These are phyloP conservation scores for Capsicum rhomboideum DNA, from an alignment of 257 asterid species.

Conservation along the genomic window DNA sequence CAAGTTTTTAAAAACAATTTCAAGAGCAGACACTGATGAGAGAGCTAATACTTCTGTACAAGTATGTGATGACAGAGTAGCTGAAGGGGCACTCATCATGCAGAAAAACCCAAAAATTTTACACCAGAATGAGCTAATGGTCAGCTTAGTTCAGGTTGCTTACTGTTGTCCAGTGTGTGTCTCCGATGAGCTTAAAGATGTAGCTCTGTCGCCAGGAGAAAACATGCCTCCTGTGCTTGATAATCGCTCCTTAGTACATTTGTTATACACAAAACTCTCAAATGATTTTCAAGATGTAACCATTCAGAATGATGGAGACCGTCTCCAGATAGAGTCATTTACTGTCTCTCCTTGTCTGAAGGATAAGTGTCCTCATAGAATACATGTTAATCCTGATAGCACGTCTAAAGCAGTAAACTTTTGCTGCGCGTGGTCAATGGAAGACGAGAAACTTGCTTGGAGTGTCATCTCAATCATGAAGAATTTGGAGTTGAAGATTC, in stretches of 20 bases:
- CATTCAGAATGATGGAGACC: conserved; percentile 21
- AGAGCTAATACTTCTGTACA: conserved; percentile 23
- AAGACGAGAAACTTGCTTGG: conserved; percentile 59
- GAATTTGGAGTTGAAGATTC: conserved; percentile 9
- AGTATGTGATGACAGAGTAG: conserved; percentile 54
- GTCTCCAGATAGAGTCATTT: conserved; percentile 43
- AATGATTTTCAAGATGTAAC: conserved; percentile 22
- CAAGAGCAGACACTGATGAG: conserved; percentile 11
- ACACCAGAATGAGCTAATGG: conserved; percentile 36
- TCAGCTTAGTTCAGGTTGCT: conserved; percentile 28
- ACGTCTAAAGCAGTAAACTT: conserved; percentile 13
- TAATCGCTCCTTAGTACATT: conserved; percentile 18
- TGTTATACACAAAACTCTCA: conserved; percentile 21
- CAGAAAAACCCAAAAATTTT: conserved; percentile 29
- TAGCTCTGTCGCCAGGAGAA: neutral
- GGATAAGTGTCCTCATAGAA: conserved; percentile 42
- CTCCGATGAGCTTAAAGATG: conserved; percentile 3
- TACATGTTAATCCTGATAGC: conserved; percentile 1
- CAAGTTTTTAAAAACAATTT: conserved; percentile 34
- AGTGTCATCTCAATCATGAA: conserved; percentile 34
- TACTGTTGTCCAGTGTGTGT: conserved; percentile 32
- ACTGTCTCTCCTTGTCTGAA: conserved; percentile 30
- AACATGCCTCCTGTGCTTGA: conserved; percentile 5
- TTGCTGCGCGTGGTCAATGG: conserved; percentile 50
- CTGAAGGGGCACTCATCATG: conserved; percentile 49